Evolutionary conservation across 768 basidiomycete genomes (phyloP), one percentile per base, ranked within the genome.

Genomic region (Hygrocybe coccinea): DNA sequence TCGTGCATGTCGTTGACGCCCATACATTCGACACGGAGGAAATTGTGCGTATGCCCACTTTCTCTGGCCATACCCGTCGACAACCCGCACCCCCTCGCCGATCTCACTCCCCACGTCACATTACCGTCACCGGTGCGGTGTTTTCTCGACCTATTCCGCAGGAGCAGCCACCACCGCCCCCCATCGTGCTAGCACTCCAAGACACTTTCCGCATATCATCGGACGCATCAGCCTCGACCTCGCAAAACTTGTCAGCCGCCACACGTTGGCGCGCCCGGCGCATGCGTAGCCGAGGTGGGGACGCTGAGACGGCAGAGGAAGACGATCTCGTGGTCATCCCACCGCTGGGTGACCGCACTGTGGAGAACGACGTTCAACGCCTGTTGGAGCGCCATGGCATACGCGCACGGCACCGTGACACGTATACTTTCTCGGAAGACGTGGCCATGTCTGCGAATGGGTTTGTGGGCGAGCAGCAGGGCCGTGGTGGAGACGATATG

Each of bases 1-100:
- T 87, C 36, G 67, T 95, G 7, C 94, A 97, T 63, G 76, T 95
- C 55, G 75, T 95, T 48, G 94, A 97, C 64, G 91, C 92, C 3
- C 79, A 84, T 44, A 94, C 91, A 0, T 95, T 95, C 62, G 85
- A 91, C 64, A 80, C 79, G 5, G 85, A 88, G 58, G 84, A 89
- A 57, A 77, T 86, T 15, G 67, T 90, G 17, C 80, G 76, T 52
- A 76, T 87, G 44, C 85, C 85, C 3, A 69, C 69, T 74, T 50
- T 65, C 56, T 55, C 45, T 48, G 60, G 5, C 54, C 46, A 12
- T 60, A 53, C 22, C 50, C 60, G 24, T 34, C 14, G 22, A 25
- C 50, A 64, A 12, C 34, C 60, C 2, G 50, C 59, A 19, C 53
- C 7, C 21, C 45, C 35, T 47, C 51, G 1, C 24, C 51, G 54